These are phyloP conservation scores for Claviceps sp. DNA, from an alignment of 2,329 filamentous ascomycete genomes.

Conservation along the genomic window DNA sequence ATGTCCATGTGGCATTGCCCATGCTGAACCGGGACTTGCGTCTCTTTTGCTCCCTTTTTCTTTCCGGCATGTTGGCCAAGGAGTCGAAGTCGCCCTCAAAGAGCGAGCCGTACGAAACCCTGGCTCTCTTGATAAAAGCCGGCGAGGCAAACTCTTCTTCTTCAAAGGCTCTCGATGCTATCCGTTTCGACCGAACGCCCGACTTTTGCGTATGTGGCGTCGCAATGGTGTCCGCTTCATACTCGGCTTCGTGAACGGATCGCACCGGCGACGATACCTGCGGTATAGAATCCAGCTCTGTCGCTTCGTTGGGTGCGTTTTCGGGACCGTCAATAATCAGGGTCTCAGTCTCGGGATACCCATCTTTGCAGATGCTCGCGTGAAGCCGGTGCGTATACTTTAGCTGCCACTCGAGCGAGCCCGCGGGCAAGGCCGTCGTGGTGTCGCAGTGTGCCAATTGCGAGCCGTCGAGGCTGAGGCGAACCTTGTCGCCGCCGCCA, in stretches of 20 bases:
- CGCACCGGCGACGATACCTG: neutral
- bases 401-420: conserved; percentile 44
- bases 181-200: conserved; percentile 18
- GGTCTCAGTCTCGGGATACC: conserved; percentile 31
- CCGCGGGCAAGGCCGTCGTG: conserved; percentile 33
- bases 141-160: conserved; percentile 57
- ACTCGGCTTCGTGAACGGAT: neutral
- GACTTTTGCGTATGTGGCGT: conserved; percentile 3
- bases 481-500: conserved; percentile 65
- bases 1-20: conserved; percentile 58
- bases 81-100: conserved; percentile 52
- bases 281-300: neutral
- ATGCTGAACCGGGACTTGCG: conserved; percentile 60
- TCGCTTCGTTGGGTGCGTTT: conserved; percentile 8
- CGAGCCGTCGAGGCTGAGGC: conserved; percentile 55
- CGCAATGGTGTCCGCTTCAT: conserved; percentile 2
- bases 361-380: conserved; percentile 28
- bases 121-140: conserved; percentile 60
- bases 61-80: conserved; percentile 47
- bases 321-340: conserved; percentile 36
- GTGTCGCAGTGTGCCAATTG: conserved; percentile 46
- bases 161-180: conserved; percentile 21
- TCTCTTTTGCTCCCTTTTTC: conserved; percentile 22
- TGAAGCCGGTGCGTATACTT: conserved; percentile 37
- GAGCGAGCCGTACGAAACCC: conserved; percentile 54